These are phyloP conservation scores for Dactylella cylindrospora DNA, from an alignment of 2,329 filamentous ascomycete species.

Conservation along the genomic window DNA sequence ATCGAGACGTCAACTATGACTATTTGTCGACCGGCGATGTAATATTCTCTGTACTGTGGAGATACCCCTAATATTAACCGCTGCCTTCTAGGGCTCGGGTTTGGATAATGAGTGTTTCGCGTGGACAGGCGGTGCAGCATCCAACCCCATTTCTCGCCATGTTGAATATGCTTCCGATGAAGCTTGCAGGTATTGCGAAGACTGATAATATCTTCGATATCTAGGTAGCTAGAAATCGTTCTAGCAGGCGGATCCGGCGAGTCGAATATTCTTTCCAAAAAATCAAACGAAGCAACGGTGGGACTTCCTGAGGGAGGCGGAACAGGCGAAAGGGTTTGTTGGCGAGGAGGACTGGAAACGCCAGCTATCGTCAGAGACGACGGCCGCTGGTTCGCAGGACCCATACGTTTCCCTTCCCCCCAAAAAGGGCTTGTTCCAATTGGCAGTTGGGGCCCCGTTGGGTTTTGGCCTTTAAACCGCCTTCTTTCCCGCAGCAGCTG, in stretches of 20 bases:
- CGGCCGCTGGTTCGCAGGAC: slow-evolving; percentile 24
- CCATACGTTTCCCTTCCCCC: too few species aligned
- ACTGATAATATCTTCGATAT: slow-evolving; percentile 39
- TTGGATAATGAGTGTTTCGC: slow-evolving; percentile 22
- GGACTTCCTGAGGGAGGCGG: slow-evolving; percentile 18
- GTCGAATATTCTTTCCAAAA: slow-evolving; percentile 33
- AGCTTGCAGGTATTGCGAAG: slow-evolving; percentile 26
- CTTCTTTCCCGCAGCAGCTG: slow-evolving; percentile 20
- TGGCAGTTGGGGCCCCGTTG: too few species aligned
- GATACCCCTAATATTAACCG: slow-evolving; percentile 17
- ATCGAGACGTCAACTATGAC: slow-evolving; percentile 32
- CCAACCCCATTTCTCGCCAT: slow-evolving; percentile 34
- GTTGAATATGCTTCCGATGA: slow-evolving; percentile 16
- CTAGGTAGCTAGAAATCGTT: slow-evolving; percentile 30
- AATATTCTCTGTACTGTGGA: slow-evolving; percentile 16
- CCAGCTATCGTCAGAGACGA: slow-evolving; percentile 34
- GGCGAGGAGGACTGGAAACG: slow-evolving; percentile 19
- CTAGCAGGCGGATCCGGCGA: slow-evolving; percentile 27
- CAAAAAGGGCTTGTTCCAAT: too few species aligned
- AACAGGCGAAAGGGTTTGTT: slow-evolving; percentile 20
- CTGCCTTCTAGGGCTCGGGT: slow-evolving; percentile 5
- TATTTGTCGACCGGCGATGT: slow-evolving; percentile 20
- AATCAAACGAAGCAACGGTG: slow-evolving; percentile 7
- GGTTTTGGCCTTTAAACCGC: too few species aligned
- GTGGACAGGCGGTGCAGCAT: slow-evolving; percentile 24